phyloP scores from a whole-genome alignment of 2,329 filamentous ascomycete genomes.

The Penicillium psychrosexuale region DNA sequence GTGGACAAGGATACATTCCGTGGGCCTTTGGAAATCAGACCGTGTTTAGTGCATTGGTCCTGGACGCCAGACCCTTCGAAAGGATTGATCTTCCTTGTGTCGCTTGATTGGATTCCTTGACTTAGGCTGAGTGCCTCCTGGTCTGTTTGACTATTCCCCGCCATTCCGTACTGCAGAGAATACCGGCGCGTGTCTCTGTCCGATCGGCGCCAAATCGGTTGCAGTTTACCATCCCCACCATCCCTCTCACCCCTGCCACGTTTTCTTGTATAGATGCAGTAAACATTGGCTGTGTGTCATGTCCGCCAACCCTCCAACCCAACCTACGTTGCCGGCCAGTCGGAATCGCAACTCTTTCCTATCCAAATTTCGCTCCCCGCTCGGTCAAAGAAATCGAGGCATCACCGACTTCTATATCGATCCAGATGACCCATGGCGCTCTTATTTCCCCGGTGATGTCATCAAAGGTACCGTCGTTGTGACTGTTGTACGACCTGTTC shows the following conservation, averaged over 20 bases:
- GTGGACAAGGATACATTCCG: slow-evolving; percentile 15
- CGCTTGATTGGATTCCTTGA: slow-evolving; percentile 10
- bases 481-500: slow-evolving; percentile 58
- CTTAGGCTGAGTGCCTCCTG: slow-evolving; percentile 8
- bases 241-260: slow-evolving; percentile 8
- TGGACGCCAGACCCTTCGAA: slow-evolving; percentile 6
- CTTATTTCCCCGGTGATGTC: slow-evolving; percentile 61
- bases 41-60: slow-evolving; percentile 6
- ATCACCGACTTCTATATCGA: slow-evolving; percentile 61
- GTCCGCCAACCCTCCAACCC: slow-evolving; percentile 39
- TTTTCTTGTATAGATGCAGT: slow-evolving; percentile 35
- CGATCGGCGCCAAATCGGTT: slow-evolving; percentile 8
- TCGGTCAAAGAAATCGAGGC: slow-evolving; percentile 53
- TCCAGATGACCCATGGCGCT: slow-evolving; percentile 60
- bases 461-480: slow-evolving; percentile 60
- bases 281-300: slow-evolving; percentile 37
- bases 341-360: slow-evolving; percentile 46
- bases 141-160: slow-evolving; percentile 4
- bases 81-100: slow-evolving; percentile 9
- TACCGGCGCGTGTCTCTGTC: not conserved
- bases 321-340: slow-evolving; percentile 36
- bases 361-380: slow-evolving; percentile 55
- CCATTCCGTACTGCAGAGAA: slow-evolving; percentile 5
- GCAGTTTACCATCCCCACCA: slow-evolving; percentile 7
- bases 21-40: slow-evolving; percentile 18